phyloP scores from a whole-genome alignment of 2,329 filamentous ascomycete genomes.

The Pseudogymnoascus sp. region DNA sequence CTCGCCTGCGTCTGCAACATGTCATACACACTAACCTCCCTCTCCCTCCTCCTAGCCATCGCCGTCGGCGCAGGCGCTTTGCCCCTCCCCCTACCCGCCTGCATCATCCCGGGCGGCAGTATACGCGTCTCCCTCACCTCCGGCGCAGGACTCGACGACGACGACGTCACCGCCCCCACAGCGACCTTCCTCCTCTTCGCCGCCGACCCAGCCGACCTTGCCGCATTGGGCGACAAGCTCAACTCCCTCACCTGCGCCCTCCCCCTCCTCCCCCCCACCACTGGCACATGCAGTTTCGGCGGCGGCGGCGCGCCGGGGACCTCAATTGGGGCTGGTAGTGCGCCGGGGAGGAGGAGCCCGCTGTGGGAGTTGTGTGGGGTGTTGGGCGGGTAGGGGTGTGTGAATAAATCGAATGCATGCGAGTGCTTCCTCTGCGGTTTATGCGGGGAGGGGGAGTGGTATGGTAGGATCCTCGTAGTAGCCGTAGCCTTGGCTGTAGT shows the following conservation, averaged over 20 bases:
- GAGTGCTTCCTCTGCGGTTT: not conserved
- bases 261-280: not conserved
- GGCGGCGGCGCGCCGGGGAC: not conserved
- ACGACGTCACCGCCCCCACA: not conserved
- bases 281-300: not conserved
- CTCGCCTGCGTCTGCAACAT: not conserved
- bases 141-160: too few species aligned
- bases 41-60: not conserved
- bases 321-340: not conserved
- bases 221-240: not conserved
- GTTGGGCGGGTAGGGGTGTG: too few species aligned
- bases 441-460: not conserved
- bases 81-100: too few species aligned
- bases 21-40: not conserved
- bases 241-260: not conserved
- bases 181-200: not conserved
- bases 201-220: not conserved
- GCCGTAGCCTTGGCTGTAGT: not conserved
- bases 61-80: too few species aligned
- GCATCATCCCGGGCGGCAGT: too few species aligned
- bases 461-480: not conserved
- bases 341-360: not conserved
- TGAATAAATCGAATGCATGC: too few species aligned
- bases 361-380: not conserved
- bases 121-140: too few species aligned